phyloP scores from a whole-genome alignment of 495 filamentous ascomycete species.

The Hyaloscypha hepaticicola region DNA sequence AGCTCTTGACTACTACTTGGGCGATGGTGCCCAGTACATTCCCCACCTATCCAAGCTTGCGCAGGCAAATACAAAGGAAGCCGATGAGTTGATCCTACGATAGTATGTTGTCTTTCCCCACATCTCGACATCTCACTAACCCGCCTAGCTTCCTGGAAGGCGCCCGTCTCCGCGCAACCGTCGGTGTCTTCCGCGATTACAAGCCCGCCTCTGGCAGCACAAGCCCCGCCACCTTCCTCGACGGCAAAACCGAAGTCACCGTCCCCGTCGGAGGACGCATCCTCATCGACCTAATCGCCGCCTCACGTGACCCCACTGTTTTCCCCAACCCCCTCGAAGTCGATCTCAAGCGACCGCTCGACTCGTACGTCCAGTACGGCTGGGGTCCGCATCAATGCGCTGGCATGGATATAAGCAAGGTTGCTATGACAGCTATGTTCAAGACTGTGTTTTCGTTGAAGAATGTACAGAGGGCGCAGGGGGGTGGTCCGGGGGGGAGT shows the following conservation, averaged over 20 bases:
- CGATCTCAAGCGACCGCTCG: constrained; percentile 63
- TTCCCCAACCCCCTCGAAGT: constrained; percentile 72
- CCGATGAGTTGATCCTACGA: constrained; percentile 47
- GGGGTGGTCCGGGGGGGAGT: constrained; percentile 32
- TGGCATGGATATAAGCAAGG: constrained; percentile 58
- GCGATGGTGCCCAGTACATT: constrained; percentile 52
- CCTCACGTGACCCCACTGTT: constrained; percentile 56
- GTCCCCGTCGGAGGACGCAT: constrained; percentile 42
- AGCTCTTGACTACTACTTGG: constrained; percentile 77
- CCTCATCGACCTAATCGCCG: constrained; percentile 56
- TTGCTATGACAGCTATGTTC: constrained; percentile 66
- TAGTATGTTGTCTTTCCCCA: constrained; percentile 22
- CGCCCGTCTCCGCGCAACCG: constrained; percentile 60
- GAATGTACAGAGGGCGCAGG: constrained; percentile 57
- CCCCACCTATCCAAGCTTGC: constrained; percentile 58
- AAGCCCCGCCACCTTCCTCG: constrained; percentile 44
- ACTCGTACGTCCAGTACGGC: constrained; percentile 67
- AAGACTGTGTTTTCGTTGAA: constrained; percentile 32
- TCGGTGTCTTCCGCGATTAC: constrained; percentile 54
- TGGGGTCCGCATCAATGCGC: constrained; percentile 61
- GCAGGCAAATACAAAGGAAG: constrained; percentile 44
- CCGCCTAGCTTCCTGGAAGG: constrained; percentile 57
- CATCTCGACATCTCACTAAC: constrained; percentile 9
- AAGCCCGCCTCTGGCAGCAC: constrained; percentile 29
- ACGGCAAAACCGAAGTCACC: constrained; percentile 42